Conservation (phyloP, 2,329 filamentous ascomycete genomes). For the Davidsoniella australis region DNA sequence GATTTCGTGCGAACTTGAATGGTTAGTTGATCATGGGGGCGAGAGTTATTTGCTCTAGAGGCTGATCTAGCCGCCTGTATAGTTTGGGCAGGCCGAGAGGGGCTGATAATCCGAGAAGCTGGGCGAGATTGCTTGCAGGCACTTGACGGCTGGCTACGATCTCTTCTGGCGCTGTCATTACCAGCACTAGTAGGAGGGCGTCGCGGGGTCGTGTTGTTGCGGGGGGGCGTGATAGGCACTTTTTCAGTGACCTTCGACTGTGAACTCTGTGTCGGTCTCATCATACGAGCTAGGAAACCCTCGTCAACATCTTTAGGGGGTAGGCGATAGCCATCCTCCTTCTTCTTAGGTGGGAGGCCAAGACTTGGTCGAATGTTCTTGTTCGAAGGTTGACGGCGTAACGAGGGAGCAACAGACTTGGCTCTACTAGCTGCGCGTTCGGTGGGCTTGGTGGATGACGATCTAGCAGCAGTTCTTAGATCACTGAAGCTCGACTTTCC, state of each 20-base stretch:
- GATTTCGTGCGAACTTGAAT: too few species aligned
- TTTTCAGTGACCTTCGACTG: constrained; percentile 53
- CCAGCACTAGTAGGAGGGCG: constrained; percentile 10
- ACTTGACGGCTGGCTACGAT: constrained; percentile 7
- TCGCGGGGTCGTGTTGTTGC: constrained; percentile 19
- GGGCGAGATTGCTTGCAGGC: constrained; percentile 5
- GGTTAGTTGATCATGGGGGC: too few species aligned
- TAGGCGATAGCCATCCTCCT: constrained; percentile 27
- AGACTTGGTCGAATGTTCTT: constrained; percentile 32
- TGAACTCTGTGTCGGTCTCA: constrained; percentile 55
- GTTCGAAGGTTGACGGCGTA: constrained; percentile 28
- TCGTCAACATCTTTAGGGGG: constrained; percentile 44
- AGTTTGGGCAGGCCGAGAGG: not conserved
- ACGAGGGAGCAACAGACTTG: constrained; percentile 20
- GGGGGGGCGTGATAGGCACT: constrained; percentile 30
- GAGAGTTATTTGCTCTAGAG: too few species aligned
- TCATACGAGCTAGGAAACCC: constrained; percentile 65
- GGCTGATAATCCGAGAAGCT: constrained; percentile 6
- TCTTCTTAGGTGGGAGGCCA: constrained; percentile 41
- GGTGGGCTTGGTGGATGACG: constrained; percentile 19
- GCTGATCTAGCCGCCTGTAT: not conserved
- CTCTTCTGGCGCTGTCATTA: not conserved
- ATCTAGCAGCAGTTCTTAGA: constrained; percentile 18
- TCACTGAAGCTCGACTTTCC: constrained; percentile 16
- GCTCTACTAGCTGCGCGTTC: constrained; percentile 30